Evolutionary conservation across 2,329 filamentous ascomycete genomes (phyloP), one percentile per base, ranked within the genome.

Genomic region (Fusarium pininemorale): DNA sequence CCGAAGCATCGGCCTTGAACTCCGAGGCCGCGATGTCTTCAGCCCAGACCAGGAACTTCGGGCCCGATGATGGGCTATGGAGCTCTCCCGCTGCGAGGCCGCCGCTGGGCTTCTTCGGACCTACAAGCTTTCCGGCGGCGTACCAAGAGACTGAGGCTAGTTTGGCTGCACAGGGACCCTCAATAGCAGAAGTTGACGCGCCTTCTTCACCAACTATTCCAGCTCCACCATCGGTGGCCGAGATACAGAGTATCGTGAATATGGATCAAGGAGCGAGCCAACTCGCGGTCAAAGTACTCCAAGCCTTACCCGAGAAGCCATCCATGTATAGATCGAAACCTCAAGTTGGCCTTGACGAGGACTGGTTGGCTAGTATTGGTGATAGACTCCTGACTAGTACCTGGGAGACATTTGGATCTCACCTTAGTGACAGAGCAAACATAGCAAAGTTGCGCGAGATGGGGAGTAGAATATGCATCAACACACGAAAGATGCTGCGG

Each of bases 101-200:
- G 2, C 37, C 58, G 1, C 47, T 41, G 4, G 58, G 47, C 7
- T 55, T 61, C 28, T 55, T 61, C 7, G 58, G 58, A 0, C 58
- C 48, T 7, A 61, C 47, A 1, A 61, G 58, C 6, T 41, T 61
- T 3, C 37, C 58, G 4, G 58, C 37, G 1, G 58, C 58, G 1
- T 61, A 61, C 12, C 22, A n/a, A 24, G 58, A 61, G 37, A 61
- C 58, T 6, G 58, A 61, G 18, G 38, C 47, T 7, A 56, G 7
- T 56, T 16, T 61, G 13, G 37, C 37, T 18, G n/a, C 58, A 1
- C 47, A 28, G 22, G 26, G n/a, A 0, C 45, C 22, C 9, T 2
- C 4, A 8, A 6, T n/a, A 1, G 8, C 16, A 22, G 38, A 6
- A 0, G 9, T 9, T 2, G 4, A 30, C 2, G 11, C 2, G 15